phyloP scores from a whole-genome alignment of 495 filamentous ascomycete species.

The Penicillium malachiteum region DNA sequence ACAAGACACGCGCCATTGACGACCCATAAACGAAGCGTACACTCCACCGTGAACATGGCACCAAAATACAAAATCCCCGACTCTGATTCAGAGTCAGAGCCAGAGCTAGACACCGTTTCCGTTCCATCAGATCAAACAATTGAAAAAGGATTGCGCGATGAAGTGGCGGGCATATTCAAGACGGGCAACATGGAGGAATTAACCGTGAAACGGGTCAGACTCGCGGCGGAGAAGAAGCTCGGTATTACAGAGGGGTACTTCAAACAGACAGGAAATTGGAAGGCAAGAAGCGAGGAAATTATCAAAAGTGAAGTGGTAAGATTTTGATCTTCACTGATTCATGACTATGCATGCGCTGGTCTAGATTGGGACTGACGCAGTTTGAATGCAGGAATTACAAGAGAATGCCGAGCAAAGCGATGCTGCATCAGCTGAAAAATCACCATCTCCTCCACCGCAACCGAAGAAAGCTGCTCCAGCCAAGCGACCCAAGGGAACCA shows the following conservation, averaged over 20 bases:
- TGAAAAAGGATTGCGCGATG: constrained; percentile 57
- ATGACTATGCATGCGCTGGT: neutral
- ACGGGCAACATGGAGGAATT: constrained; percentile 60
- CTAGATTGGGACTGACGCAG: neutral
- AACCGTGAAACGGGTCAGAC: constrained; percentile 73
- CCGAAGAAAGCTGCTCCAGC: constrained; percentile 18
- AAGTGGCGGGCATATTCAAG: constrained; percentile 57
- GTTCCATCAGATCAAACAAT: constrained; percentile 29
- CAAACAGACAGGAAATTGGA: constrained; percentile 66
- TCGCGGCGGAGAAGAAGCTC: constrained; percentile 62
- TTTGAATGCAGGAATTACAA: constrained; percentile 26
- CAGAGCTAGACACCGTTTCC: neutral
- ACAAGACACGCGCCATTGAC: neutral
- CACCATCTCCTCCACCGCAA: constrained; percentile 19
- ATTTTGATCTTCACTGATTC: constrained; percentile 3
- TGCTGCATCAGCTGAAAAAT: constrained; percentile 10
- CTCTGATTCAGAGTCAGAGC: constrained; percentile 32
- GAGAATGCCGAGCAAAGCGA: constrained; percentile 21
- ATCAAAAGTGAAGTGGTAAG: constrained; percentile 72
- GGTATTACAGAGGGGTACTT: constrained; percentile 69
- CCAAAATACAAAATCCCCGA: constrained; percentile 37
- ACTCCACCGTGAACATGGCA: constrained; percentile 25
- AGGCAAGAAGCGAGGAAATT: constrained; percentile 70
- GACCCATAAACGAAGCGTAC: neutral
- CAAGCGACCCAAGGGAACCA: constrained; percentile 29